Base-by-base conservation (phyloP, 1,284 basidiomycete species). In the Cystobasidium pallidum region DNA sequence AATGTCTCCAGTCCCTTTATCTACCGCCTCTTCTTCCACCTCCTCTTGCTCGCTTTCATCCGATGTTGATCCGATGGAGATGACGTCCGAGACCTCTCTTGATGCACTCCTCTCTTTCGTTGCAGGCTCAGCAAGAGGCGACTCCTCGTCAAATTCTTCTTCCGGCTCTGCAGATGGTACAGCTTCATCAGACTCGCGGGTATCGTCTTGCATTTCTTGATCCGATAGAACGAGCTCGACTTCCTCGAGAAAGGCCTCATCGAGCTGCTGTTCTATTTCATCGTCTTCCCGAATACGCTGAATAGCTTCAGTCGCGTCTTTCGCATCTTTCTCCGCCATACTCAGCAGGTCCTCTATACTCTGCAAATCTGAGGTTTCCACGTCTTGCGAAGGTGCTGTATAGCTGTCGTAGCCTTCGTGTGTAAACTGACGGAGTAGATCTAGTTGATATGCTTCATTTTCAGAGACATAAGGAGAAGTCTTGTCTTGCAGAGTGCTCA, bases 301-400 rank as follows among this genome's bases (percentile, higher is more conserved):
- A 75, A 92, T 92, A 2, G 90, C 91, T 17, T 81, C 81, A 6
- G 83, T 83, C 78, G 86, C 88, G 78, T 91, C 86, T 7, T 79
- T 83, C 62, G 79, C 78, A 59, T 83, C 82, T n/a, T 80, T 77
- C 15, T 79, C 81, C 4, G 68, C 61, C 61, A 51, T 59, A 10
- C 62, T 47, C 1, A 71, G 68, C 3, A 71, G 61, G 7, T 39
- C 45, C 24, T 71, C 68, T 45, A 71, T 63, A 34, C 58, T 47
- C n/a, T 47, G 28, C 15, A 26, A 17, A 2, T 64, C 15, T 8
- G 47, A 45, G 6, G 32, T 24, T 30, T 49, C 13, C 17, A 43
- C 13, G 19, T 47, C 62, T 7, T 39, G 58, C 36, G 58, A 30
- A 13, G 58, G n/a, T 19, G 34, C 58, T 43, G 43, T 28, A 26